Percentiles rank a stretch among this genome's conserved stretches.
Conservation (phyloP, 2,329 filamentous ascomycete genomes). For the Aaosphaeria arxii region DNA sequence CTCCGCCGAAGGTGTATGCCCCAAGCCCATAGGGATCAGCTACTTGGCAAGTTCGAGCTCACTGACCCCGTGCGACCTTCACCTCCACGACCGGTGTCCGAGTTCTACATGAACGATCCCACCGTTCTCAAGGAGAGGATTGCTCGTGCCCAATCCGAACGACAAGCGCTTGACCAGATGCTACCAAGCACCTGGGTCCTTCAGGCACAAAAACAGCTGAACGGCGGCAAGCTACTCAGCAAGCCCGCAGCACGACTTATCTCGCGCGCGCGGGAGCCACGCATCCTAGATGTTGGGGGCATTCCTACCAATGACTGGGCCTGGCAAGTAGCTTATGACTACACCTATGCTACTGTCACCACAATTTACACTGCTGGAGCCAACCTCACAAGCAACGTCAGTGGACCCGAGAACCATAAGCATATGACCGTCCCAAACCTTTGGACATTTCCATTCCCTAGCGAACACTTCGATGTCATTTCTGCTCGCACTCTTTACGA, state of each 20-base stretch:
- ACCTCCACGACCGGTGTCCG: conserved; percentile 44
- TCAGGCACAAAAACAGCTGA: conserved; percentile 59
- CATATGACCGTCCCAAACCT: conserved; percentile 75
- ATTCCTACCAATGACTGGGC: conserved; percentile 89
- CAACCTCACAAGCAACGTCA: conserved; percentile 49
- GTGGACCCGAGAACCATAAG: conserved; percentile 82
- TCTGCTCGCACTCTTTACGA: conserved; percentile 85
- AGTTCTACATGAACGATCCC: conserved; percentile 48
- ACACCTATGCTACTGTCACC: conserved; percentile 81
- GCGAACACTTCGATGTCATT: conserved; percentile 85
- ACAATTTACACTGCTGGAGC: conserved; percentile 66
- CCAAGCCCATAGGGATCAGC: conserved; percentile 71
- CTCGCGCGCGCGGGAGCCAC: conserved; percentile 61
- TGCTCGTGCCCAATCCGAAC: conserved; percentile 65
- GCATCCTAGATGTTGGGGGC: conserved; percentile 82
- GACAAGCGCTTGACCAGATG: conserved; percentile 73
- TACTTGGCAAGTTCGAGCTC: conserved; percentile 82
- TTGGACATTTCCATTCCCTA: conserved; percentile 78
- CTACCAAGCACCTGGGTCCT: conserved; percentile 60
- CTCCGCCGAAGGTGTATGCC: conserved; percentile 73
- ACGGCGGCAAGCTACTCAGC: conserved; percentile 59
- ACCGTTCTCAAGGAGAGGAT: conserved; percentile 61
- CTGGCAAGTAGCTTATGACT: conserved; percentile 86
- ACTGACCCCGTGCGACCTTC: conserved; percentile 47
- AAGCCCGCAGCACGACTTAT: conserved; percentile 43